Evolutionary conservation across 2,329 filamentous ascomycete genomes (phyloP), one percentile per base, ranked within the genome.

Genomic region (Alternaria panax): DNA sequence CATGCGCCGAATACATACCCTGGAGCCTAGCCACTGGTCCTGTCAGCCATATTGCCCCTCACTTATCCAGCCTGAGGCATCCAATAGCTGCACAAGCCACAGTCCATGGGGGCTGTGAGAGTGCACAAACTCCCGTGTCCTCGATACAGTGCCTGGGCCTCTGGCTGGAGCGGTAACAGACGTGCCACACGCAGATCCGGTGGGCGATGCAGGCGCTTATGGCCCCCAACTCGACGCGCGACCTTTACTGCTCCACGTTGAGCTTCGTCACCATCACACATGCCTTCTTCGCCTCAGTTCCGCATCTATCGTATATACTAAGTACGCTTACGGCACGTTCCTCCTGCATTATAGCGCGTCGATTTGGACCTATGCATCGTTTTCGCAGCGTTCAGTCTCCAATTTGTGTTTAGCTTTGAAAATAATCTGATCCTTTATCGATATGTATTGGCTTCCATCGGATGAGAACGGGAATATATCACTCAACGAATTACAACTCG

Each of bases 401-500:
- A 38, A 32, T 48, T 30, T n/a, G 38, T 59, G 28, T 59, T 65
- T 51, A 64, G 48, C n/a, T 51, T 57, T 54, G 46, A 56, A 32
- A 25, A 43, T 46, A 18, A 36, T 32, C 40, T 40, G 22, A 24
- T 34, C 30, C 12, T 50, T 58, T n/a, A 14, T 27, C 55, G 59
- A 54, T 22, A 75, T 76, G 73, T 75, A 76, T 62, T 81, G 79
- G 79, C 70, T 79, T 12, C 67, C 73, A 58, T 38, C 54, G 11
- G 62, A 70, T 34, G 60, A 66, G 32, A 47, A 68, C 48, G 73
- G 72, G 22, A 58, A 58, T 7, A 46, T 56, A 32, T 53, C 63
- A 11, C 67, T 80, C 24, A 62, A 74, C 11, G 70, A 79, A 50
- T 78, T 85, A 51, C 82, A 85, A 65, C 80, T 85, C 47, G 83